phyloP scores from a whole-genome alignment of 2,329 filamentous ascomycete species.

The Ophiostoma perfectum region DNA sequence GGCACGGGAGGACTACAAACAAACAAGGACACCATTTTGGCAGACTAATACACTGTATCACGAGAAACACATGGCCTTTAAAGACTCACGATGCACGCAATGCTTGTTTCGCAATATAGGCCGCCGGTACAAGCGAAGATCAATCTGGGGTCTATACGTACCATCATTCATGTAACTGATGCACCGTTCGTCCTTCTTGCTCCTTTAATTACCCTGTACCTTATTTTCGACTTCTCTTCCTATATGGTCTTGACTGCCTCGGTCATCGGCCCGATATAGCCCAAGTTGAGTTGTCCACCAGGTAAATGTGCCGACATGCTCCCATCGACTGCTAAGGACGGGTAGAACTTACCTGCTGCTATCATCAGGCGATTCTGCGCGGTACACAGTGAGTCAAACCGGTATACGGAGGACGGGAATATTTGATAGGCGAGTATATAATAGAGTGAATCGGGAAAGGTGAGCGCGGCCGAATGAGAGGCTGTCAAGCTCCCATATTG shows the following conservation, averaged over 20 bases:
- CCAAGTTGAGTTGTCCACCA: background rate
- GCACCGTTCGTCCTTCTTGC: background rate
- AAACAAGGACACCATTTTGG: background rate
- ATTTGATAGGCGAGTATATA: background rate
- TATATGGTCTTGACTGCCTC: background rate
- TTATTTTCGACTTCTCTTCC: background rate
- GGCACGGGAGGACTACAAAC: background rate
- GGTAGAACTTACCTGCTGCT: background rate
- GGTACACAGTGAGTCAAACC: background rate
- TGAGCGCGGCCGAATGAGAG: background rate
- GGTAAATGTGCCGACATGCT: background rate
- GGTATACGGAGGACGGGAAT: background rate
- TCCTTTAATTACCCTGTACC: background rate
- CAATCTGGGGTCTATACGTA: background rate
- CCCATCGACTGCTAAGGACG: background rate
- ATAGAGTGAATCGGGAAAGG: background rate
- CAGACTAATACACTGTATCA: background rate
- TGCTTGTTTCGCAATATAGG: background rate
- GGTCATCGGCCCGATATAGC: background rate
- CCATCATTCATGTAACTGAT: background rate
- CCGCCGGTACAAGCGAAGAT: background rate
- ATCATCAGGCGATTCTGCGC: background rate
- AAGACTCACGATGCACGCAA: background rate
- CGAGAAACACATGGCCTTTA: background rate
- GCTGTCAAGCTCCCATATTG: background rate